Conservation (phyloP, 2,329 filamentous ascomycete species). For the Paecilomyces formosus region DNA sequence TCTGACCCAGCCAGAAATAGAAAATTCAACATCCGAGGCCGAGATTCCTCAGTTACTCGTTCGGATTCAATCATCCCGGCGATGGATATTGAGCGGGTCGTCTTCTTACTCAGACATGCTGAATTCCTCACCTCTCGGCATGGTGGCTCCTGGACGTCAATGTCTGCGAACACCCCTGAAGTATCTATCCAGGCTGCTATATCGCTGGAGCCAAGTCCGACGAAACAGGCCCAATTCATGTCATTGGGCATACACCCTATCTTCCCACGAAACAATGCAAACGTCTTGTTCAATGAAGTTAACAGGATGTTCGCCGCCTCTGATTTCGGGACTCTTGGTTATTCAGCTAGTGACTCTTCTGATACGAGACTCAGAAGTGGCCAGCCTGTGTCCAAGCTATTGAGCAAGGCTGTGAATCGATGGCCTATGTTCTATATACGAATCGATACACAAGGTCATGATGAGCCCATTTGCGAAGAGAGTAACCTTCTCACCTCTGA, state of each 20-base stretch:
- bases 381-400: slow-evolving; percentile 40
- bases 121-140: slow-evolving; percentile 51
- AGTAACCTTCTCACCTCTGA: slow-evolving; percentile 23
- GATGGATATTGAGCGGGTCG: slow-evolving; percentile 26
- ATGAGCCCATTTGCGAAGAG: slow-evolving; percentile 34
- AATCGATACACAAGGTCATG: slow-evolving; percentile 43
- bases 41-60: not conserved
- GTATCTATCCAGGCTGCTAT: slow-evolving; percentile 64
- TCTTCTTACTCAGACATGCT: slow-evolving; percentile 58
- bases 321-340: slow-evolving; percentile 61
- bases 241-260: slow-evolving; percentile 68
- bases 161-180: slow-evolving; percentile 57
- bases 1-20: slow-evolving; percentile 43
- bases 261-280: slow-evolving; percentile 47
- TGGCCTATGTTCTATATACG: slow-evolving; percentile 89
- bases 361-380: slow-evolving; percentile 24
- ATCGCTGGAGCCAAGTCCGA: slow-evolving; percentile 62
- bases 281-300: slow-evolving; percentile 66
- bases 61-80: slow-evolving; percentile 1
- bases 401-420: slow-evolving; percentile 62
- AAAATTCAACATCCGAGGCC: slow-evolving; percentile 24
- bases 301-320: slow-evolving; percentile 73
- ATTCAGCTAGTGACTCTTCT: slow-evolving; percentile 26
- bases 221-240: slow-evolving; percentile 70
- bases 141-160: slow-evolving; percentile 57